Conservation (phyloP, 2,329 filamentous ascomycete species). For the Talaromyces sp. region DNA sequence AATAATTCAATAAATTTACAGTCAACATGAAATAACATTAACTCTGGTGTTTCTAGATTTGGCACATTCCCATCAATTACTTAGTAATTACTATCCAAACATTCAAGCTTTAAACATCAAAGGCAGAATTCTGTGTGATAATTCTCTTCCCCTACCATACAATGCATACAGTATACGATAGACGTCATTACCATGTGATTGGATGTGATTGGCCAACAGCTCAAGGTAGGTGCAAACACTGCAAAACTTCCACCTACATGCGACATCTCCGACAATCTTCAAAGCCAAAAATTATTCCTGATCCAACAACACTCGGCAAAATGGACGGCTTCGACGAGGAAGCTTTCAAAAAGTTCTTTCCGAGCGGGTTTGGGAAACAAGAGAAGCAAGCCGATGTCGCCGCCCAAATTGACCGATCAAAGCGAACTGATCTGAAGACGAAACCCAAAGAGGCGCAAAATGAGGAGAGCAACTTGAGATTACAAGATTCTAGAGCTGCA, state of each 20-base stretch:
- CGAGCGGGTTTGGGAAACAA: slow-evolving; percentile 80
- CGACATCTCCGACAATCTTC: neutral
- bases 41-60: neutral
- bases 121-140: neutral
- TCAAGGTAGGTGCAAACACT: slow-evolving; percentile 7
- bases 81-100: neutral
- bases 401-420: slow-evolving; percentile 75
- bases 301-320: slow-evolving; percentile 5
- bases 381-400: slow-evolving; percentile 67
- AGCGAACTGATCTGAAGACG: slow-evolving; percentile 49
- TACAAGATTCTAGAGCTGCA: slow-evolving; percentile 1
- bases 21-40: neutral
- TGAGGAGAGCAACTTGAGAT: neutral
- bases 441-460: slow-evolving; percentile 21
- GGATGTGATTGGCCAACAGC: slow-evolving; percentile 6
- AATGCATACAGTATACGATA: neutral
- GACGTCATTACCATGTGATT: slow-evolving; percentile 2
- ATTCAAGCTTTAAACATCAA: neutral
- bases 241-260: slow-evolving; percentile 5
- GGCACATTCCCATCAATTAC: neutral
- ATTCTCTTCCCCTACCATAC: neutral
- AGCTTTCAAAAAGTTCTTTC: slow-evolving; percentile 58
- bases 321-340: slow-evolving; percentile 45
- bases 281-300: neutral
- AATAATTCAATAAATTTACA: neutral